Conservation (phyloP, 768 basidiomycete species). For the Gloeophyllum trabeum region DNA sequence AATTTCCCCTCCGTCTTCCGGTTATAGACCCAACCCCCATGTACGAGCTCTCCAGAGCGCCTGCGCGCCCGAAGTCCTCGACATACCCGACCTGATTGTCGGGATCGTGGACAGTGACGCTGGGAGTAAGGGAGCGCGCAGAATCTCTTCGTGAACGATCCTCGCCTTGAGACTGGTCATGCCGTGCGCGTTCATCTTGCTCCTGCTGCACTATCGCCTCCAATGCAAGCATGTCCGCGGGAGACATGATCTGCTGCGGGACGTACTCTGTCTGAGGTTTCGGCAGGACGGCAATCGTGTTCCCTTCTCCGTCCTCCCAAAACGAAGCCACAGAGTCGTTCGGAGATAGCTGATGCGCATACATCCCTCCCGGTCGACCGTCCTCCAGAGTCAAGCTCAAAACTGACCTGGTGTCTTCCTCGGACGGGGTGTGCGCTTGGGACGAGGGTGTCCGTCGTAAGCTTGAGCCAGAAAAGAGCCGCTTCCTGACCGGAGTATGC, state of each 20-base stretch:
- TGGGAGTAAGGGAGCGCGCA: too few species aligned
- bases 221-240: constrained; percentile 50
- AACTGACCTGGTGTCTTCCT: constrained; percentile 46
- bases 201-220: constrained; percentile 24
- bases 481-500: constrained; percentile 27
- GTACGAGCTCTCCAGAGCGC: too few species aligned
- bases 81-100: too few species aligned
- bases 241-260: constrained; percentile 58
- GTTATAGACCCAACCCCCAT: too few species aligned
- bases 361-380: background rate
- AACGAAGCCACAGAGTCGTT: constrained; percentile 23
- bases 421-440: constrained; percentile 22
- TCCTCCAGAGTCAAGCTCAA: constrained; percentile 36
- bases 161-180: too few species aligned
- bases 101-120: too few species aligned
- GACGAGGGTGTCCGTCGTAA: constrained; percentile 36
- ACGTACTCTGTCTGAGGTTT: constrained; percentile 31
- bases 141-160: too few species aligned
- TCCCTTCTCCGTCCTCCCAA: constrained; percentile 36
- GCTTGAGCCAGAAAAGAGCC: constrained; percentile 55
- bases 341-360: background rate
- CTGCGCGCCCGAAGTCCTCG: too few species aligned
- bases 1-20: too few species aligned
- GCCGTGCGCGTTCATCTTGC: too few species aligned
- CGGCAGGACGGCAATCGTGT: too few species aligned